Evolutionary conservation across 352 stramenopile species (phyloP).

Genomic region (Aphanomyces astaci): DNA sequence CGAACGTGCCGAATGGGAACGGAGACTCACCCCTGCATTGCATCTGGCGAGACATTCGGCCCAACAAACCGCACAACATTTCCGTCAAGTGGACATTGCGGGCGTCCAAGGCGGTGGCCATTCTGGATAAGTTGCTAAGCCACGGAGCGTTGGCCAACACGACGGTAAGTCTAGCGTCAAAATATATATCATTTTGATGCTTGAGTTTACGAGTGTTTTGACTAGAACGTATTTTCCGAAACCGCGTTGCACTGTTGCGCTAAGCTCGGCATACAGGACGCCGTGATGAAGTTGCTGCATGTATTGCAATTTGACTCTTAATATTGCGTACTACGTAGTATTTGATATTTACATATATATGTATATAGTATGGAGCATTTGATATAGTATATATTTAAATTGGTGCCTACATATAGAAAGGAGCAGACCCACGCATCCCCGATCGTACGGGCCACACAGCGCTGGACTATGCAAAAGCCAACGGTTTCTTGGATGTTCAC

Average conservation of each 20-base stretch:
- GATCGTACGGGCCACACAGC: constrained; percentile 41
- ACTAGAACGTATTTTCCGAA: constrained; percentile 64
- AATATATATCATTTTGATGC: not conserved
- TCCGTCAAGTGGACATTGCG: constrained; percentile 28
- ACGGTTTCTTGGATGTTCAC: constrained; percentile 29
- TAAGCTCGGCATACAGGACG: constrained; percentile 43
- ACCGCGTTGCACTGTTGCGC: constrained; percentile 48
- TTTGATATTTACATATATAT: not conserved
- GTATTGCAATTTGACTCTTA: not conserved
- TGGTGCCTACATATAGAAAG: no score
- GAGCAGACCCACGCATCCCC: not conserved
- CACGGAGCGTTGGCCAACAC: constrained; percentile 38
- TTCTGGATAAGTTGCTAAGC: constrained; percentile 35
- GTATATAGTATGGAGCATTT: not conserved
- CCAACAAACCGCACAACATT: not conserved
- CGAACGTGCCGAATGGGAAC: constrained; percentile 50
- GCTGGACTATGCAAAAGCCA: constrained; percentile 35
- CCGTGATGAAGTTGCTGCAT: constrained; percentile 43
- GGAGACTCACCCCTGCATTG: constrained; percentile 63
- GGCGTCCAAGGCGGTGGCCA: constrained; percentile 32
- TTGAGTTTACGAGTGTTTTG: no score
- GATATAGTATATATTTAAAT: no score
- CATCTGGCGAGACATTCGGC: constrained; percentile 28
- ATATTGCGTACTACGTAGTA: no score
- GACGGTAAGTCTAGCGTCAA: not conserved